Evolutionary conservation across 148 eudicot species (phyloP), one percentile per base, ranked within the genome.

Genomic region (Chenopodium berlandieri): DNA sequence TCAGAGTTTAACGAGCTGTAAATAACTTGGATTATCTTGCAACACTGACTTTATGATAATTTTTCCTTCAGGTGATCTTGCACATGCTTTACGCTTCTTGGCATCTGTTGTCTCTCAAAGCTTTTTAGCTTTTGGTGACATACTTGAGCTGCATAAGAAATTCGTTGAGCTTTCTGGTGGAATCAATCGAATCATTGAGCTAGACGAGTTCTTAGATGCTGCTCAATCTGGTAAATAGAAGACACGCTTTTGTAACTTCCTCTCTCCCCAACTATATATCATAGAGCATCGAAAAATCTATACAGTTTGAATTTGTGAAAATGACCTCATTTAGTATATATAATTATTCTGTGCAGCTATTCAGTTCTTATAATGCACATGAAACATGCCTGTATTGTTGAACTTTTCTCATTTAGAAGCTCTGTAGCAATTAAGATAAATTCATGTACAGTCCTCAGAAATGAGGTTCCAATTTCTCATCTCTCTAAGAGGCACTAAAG

Each of bases 41-140:
- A 34, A 50, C 17, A 25, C 37, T 79, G 58, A 77, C 40, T 69
- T 79, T 77, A 66, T 48, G n/a, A 52, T 31, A 75, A 64, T 14
- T 32, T 10, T 48, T 79, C 75, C 80, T 70, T 70, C 87, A 95
- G 97, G 99, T 77, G 99, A 95, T 78, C 91, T 95, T 84, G 99
- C 99, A 66, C 99, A 95, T 86, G 97, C 97, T 37, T 86, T 95
- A 86, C 90, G 99, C 52, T 95, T 93, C 87, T 87, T 95, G 86
- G 99, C 99, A 86, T 95, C 97, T 14, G 97, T 93, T 87, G 99
- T 95, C 67, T 90, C 97, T 75, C 99, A 95, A 88, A 95, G 99
- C 97, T 95, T 95, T 83, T 86, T 93, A 85, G 97, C 99, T 74
- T 95, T 95, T 78, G 99, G 97, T 68, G 97, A 93, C 87, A 93